Evolutionary conservation across 1,284 basidiomycete species (phyloP), one percentile per base, ranked within the genome.

Genomic region (Trichosporon coremiiforme): DNA sequence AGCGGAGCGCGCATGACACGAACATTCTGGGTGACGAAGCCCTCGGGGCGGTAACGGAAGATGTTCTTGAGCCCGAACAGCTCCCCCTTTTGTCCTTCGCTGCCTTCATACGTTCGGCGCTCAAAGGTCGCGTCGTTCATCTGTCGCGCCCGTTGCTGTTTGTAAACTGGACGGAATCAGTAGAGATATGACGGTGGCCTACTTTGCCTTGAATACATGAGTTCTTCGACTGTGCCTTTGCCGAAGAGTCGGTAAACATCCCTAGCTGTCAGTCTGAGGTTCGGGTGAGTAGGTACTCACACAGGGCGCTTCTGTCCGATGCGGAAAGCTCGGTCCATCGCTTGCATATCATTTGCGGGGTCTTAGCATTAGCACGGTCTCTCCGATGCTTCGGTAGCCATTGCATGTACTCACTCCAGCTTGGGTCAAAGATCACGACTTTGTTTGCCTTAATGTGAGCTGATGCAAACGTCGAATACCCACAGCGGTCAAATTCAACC

Each of bases 291-390:
- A 12, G 9, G 36, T 13, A 70, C 79, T 72, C 68, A 83, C 68
- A 87, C 87, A 5, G 85, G 82, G 33, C 86, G 82, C 36, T 83
- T 85, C 75, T 87, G 87, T 5, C 87, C 87, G 64, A 87, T 85
- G 2, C 86, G 81, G 67, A 86, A 86, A 13, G 85, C 85, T 41
- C 86, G 82, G 70, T 87, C 86, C 82, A 83, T 83, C 0, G 83
- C 82, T 73, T 85, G 84, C 7, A 85, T 71, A 67, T 84, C 83
- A 66, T 81, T 80, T 1, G 83, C 83, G 1, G 83, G 83, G 65
- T 84, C 82, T 83, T 25, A 25, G 25, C 25, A 25, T 25, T 25
- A 25, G 25, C 25, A 25, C 25, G 25, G 25, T 25, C 25, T 25
- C 25, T 25, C 25, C 25, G 25, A 25, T 25, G 25, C 25, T 25